phyloP scores from a whole-genome alignment of 139 green algal genomes.

The Asterochloris sp. region DNA sequence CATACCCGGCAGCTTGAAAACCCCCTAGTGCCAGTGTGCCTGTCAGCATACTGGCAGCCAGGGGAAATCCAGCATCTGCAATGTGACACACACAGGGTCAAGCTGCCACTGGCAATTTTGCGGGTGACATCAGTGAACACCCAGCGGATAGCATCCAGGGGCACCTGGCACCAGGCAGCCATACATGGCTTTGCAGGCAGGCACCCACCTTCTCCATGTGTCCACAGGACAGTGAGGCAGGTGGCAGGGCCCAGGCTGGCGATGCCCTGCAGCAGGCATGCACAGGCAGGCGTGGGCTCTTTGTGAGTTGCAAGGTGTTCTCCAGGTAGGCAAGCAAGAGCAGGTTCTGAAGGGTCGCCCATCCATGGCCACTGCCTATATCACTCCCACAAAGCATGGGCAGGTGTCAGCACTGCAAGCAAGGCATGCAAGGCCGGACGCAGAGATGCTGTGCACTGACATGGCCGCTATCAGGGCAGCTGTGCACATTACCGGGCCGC shows the following conservation, averaged over 20 bases:
- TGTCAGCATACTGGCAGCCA: conserved; percentile 49
- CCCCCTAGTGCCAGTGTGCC: conserved; percentile 50
- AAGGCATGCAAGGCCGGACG: no score
- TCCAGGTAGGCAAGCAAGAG: no score
- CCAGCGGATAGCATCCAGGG: not conserved
- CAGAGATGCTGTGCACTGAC: no score
- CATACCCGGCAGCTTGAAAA: conserved; percentile 59
- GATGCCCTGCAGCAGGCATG: conserved; percentile 33
- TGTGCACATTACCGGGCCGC: no score
- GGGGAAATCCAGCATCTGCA: conserved; percentile 15
- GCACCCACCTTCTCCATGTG: not conserved
- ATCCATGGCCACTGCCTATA: no score
- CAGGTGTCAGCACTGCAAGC: no score
- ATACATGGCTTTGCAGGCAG: not conserved
- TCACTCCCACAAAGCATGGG: no score
- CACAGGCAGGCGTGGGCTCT: no score
- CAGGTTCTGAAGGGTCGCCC: no score
- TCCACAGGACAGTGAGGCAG: conserved; percentile 55
- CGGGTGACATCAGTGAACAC: not conserved
- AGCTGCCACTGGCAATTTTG: not conserved
- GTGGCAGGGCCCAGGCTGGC: conserved; percentile 53
- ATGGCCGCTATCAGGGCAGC: no score
- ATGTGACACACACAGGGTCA: not conserved
- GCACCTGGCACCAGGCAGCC: not conserved
- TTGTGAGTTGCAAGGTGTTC: no score